phyloP scores from a whole-genome alignment of 2,329 filamentous ascomycete species.

The Stachybotrys elegans region DNA sequence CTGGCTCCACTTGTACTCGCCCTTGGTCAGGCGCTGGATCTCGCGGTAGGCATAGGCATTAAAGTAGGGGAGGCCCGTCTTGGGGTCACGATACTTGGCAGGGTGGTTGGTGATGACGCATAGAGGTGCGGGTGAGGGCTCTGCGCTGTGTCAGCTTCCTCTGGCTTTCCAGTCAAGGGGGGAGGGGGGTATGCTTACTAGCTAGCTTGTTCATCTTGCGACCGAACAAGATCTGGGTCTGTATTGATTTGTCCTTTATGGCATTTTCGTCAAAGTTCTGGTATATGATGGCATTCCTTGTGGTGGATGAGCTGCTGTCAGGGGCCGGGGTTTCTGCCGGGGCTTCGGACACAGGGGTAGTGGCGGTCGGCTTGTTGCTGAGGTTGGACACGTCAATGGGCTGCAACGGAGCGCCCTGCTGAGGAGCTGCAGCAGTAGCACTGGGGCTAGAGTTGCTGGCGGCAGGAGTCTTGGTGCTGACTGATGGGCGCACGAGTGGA shows the following conservation, averaged over 20 bases:
- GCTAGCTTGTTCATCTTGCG: conserved; percentile 53
- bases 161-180: not conserved
- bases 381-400: conserved; percentile 5
- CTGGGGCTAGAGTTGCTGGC: not conserved
- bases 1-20: conserved; percentile 77
- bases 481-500: conserved; percentile 1
- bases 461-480: not conserved
- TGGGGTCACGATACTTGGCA: conserved; percentile 79
- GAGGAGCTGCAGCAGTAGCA: conserved; percentile 2
- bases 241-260: conserved; percentile 50
- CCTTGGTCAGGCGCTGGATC: conserved; percentile 67
- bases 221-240: conserved; percentile 55
- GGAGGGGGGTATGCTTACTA: conserved; percentile 34
- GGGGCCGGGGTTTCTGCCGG: conserved; percentile 13
- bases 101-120: conserved; percentile 81
- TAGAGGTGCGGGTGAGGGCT: conserved; percentile 46
- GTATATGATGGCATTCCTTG: conserved; percentile 52
- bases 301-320: conserved; percentile 17
- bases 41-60: conserved; percentile 77
- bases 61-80: conserved; percentile 75
- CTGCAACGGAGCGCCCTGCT: conserved; percentile 8
- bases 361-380: conserved; percentile 7
- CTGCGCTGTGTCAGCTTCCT: conserved; percentile 21
- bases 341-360: conserved; percentile 10
- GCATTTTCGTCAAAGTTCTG: conserved; percentile 55